Base-by-base conservation (phyloP, 352 stramenopile species). In the Phytophthora europaea region DNA sequence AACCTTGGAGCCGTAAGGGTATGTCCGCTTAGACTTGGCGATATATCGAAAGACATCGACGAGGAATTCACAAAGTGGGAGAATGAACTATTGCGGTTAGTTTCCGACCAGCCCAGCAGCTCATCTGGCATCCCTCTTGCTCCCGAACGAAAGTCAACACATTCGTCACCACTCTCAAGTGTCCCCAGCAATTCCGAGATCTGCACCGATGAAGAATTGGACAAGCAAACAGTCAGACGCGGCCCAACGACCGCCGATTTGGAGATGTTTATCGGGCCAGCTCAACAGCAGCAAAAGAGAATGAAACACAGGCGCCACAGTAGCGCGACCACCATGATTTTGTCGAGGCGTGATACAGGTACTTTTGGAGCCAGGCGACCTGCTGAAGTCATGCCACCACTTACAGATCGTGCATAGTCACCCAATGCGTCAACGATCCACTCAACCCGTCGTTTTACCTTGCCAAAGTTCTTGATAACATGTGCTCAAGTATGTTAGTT, bases 31-130 rank as follows among this genome's bases (percentile, higher is more conserved):
- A 96, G 94, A 12, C 75, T 98, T n/a, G 97, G 97, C 8, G 96
- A 99, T 75, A 94, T 98, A 64, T 90, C 97, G 45, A 82, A 90
- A 51, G 78, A 95, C 72, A 63, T 98, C 6, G 93, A 98, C 1
- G 20, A 23, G 0, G 61, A 60, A 6, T 86, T 92, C 34, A 70
- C 82, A 67, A 84, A 81, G 5, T 98, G 99, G 81, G 73, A 79
- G 53, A 47, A 36, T 52, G 33, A 59, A 97, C 84, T 91, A 47
- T 26, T 69, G 40, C 54, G 64, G 20, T 51, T 70, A 36, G 63
- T 86, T 26, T 26, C 23, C 23, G 34, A 40, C n/a, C 23, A 33
- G n/a, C 20, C 15, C 16, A 3, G 43, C 7, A 50, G 15, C 18
- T 23, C 43, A 23, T n/a, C 13, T 9, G 13, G 12, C 4, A 9